phyloP scores from a whole-genome alignment of 345 rosid genomes.

The Dovyalis caffra region DNA sequence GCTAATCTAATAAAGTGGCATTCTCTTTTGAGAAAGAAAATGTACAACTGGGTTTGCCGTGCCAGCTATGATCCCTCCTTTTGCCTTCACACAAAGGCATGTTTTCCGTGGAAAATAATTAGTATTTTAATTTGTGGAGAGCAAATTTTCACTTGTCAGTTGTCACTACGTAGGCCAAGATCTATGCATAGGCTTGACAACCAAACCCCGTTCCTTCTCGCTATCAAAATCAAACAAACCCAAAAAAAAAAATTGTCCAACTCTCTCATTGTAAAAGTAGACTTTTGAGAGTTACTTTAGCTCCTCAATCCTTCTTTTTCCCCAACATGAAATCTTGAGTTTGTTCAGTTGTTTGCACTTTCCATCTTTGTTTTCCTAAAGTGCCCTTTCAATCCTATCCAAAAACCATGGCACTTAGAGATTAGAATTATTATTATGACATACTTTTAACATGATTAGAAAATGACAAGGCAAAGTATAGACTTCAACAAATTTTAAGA shows the following conservation, averaged over 20 bases:
- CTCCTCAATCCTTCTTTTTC: conserved; percentile 16
- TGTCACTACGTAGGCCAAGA: conserved; percentile 1
- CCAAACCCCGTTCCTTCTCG: conserved; percentile 11
- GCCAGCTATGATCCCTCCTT: background rate
- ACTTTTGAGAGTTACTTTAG: conserved; percentile 17
- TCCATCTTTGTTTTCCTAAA: background rate
- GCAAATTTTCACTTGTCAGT: background rate
- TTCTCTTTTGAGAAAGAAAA: background rate
- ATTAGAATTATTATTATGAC: background rate
- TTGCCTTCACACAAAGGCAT: conserved; percentile 2
- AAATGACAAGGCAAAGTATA: background rate
- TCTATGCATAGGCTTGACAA: background rate
- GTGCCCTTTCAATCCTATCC: conserved; percentile 21
- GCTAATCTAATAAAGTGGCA: no score
- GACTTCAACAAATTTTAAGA: background rate
- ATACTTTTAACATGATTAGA: background rate
- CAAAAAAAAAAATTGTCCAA: background rate
- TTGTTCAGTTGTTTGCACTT: conserved; percentile 10
- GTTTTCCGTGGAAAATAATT: background rate
- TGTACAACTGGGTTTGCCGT: background rate
- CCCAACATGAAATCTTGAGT: conserved; percentile 22
- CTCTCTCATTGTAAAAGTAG: conserved; percentile 7
- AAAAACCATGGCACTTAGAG: background rate
- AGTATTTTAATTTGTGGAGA: background rate
- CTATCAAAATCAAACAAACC: background rate